phyloP scores from a whole-genome alignment of 2,329 filamentous ascomycete species.

The Paracoccidioides brasiliensis region DNA sequence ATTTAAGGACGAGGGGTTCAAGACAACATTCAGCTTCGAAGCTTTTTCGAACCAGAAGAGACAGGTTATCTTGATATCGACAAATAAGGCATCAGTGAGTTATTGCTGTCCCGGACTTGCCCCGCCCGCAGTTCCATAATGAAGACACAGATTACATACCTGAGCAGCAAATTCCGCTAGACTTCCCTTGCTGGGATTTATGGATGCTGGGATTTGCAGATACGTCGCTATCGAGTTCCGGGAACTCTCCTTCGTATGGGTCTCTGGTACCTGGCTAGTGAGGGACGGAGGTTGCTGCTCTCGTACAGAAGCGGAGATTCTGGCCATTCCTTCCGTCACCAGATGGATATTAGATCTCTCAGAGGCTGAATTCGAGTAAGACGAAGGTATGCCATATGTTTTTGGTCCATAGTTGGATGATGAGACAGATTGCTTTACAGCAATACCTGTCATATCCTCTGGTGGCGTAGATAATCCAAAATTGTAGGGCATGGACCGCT shows the following conservation, averaged over 20 bases:
- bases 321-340: constrained; percentile 3
- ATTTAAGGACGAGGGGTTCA: constrained; percentile 40
- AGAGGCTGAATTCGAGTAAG: constrained; percentile 9
- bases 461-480: constrained; percentile 31
- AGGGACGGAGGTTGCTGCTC: constrained; percentile 14
- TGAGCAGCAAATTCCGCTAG: constrained; percentile 73
- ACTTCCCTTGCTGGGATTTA: constrained; percentile 62
- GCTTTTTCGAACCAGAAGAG: constrained; percentile 95
- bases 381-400: constrained; percentile 17
- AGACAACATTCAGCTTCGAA: constrained; percentile 61
- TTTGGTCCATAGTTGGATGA: constrained; percentile 21
- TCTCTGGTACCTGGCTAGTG: constrained; percentile 14
- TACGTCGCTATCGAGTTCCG: constrained; percentile 34
- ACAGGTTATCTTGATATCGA: constrained; percentile 61
- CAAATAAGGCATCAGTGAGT: not conserved
- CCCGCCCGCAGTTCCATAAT: not conserved
- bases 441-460: constrained; percentile 30
- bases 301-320: not conserved
- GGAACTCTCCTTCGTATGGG: constrained; percentile 18
- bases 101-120: not conserved
- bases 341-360: constrained; percentile 9
- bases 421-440: constrained; percentile 22
- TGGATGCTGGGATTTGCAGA: constrained; percentile 60
- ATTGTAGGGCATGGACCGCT: not conserved
- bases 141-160: constrained; percentile 35